phyloP scores from a whole-genome alignment of 176 grass and related monocot genomes.

The Oryza rufipogon region DNA sequence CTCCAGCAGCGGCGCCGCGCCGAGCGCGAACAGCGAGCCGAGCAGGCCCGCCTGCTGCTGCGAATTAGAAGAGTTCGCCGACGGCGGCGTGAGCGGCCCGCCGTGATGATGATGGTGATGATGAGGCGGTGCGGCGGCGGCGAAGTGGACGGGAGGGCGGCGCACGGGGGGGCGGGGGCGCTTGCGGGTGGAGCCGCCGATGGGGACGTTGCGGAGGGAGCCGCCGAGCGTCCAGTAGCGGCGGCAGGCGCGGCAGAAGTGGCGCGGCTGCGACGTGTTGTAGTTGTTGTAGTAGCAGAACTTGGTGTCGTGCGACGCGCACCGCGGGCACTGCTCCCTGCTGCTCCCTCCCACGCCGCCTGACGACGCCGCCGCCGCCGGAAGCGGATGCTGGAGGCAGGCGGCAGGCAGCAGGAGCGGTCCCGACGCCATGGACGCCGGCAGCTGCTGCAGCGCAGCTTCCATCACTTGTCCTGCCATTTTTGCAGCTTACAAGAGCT shows the following conservation, averaged over 20 bases:
- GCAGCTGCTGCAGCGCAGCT: constrained; percentile 28
- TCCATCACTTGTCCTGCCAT: constrained; percentile 39
- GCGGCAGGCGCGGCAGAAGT: constrained; percentile 95
- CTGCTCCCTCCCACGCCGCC: background rate
- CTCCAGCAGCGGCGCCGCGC: constrained; percentile 54
- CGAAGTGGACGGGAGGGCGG: background rate
- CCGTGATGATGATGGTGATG: no score
- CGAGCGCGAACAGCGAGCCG: constrained; percentile 58
- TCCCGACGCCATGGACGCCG: background rate
- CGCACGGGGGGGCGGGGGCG: constrained; percentile 45
- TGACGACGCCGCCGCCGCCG: background rate
- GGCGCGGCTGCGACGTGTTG: constrained; percentile 94
- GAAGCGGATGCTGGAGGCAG: constrained; percentile 33
- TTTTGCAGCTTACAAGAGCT: background rate
- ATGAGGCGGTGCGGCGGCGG: no score
- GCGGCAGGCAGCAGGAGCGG: background rate
- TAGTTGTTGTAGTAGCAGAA: constrained; percentile 99
- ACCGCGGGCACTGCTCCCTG: constrained; percentile 85
- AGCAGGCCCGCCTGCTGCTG: constrained; percentile 45
- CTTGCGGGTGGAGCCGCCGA: constrained; percentile 91
- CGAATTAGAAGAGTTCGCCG: background rate
- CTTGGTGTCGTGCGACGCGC: constrained; percentile 92
- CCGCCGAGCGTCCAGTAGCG: constrained; percentile 98
- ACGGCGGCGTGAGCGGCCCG: constrained; percentile 5
- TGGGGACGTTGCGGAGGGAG: constrained; percentile 90